Conservation (phyloP, 2,329 filamentous ascomycete species). For the Pseudohalonectria lignicola region DNA sequence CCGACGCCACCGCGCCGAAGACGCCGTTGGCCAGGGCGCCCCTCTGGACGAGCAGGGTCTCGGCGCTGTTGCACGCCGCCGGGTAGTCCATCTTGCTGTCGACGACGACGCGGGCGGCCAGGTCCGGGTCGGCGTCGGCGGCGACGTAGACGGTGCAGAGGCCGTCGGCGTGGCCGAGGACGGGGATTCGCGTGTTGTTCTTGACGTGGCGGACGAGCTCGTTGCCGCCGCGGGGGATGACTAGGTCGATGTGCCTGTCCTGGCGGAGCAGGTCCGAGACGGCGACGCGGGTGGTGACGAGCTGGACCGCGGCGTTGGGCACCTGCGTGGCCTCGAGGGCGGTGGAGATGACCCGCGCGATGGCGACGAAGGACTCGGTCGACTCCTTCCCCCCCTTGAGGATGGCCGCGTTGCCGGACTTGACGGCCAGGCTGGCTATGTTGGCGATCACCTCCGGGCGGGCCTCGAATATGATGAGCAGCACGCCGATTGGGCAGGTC, state of each 20-base stretch:
- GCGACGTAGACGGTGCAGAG: conserved; percentile 83
- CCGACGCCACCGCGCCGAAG: conserved; percentile 62
- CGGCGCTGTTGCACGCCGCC: conserved; percentile 89
- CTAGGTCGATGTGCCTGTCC: conserved; percentile 83
- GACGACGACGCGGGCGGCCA: conserved; percentile 66
- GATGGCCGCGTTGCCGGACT: conserved; percentile 94
- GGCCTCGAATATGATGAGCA: conserved; percentile 96
- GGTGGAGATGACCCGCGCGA: conserved; percentile 71
- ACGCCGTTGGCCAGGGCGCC: conserved; percentile 50
- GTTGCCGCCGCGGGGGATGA: conserved; percentile 85
- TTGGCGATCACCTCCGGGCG: conserved; percentile 97
- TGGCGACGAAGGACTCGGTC: conserved; percentile 86
- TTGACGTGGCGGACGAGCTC: conserved; percentile 88
- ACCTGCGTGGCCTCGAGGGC: conserved; percentile 65
- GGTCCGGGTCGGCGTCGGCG: conserved; percentile 58
- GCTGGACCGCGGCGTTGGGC: conserved; percentile 78
- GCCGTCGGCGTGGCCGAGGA: conserved; percentile 91
- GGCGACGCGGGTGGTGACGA: conserved; percentile 85
- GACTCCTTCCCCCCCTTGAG: conserved; percentile 97
- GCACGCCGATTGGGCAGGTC: conserved; percentile 90
- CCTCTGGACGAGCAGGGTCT: conserved; percentile 80
- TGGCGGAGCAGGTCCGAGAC: conserved; percentile 80
- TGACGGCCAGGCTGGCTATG: conserved; percentile 89
- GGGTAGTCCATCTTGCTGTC: conserved; percentile 94
- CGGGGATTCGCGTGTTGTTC: conserved; percentile 81